Conservation (phyloP, 805 yeast genomes). For the Grigorovia transvaalensis region DNA sequence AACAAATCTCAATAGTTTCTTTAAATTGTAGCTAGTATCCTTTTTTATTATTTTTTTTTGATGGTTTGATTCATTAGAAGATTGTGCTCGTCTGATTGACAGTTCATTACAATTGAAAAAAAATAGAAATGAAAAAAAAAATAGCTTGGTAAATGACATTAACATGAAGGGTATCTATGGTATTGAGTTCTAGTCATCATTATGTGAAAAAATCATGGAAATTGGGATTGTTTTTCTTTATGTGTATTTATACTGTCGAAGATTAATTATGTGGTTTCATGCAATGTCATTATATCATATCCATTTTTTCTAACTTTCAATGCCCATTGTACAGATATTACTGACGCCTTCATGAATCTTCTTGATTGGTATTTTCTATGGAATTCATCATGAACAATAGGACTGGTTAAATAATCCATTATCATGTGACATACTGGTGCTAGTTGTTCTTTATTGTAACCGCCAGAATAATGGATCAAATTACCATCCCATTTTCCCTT, state of each 20-base stretch:
- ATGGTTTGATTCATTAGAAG: background rate
- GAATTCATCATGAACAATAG: slow-evolving; percentile 84
- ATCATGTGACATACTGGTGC: slow-evolving; percentile 63
- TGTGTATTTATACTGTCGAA: too few relatives aligned
- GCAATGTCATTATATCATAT: slow-evolving; percentile 31
- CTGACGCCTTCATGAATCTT: slow-evolving; percentile 77
- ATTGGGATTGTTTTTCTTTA: too few relatives aligned
- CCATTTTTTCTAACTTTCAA: slow-evolving; percentile 38
- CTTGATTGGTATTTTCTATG: slow-evolving; percentile 87
- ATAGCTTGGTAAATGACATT: background rate
- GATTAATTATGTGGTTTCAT: slow-evolving; percentile 14
- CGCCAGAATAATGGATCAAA: slow-evolving; percentile 85
- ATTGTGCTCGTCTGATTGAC: background rate
- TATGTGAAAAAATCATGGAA: background rate
- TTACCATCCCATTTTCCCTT: slow-evolving; percentile 74
- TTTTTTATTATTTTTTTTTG: too few relatives aligned
- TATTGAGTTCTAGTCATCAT: background rate
- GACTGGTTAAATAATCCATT: slow-evolving; percentile 64
- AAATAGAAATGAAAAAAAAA: background rate
- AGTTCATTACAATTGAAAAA: background rate
- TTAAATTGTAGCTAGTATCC: too few relatives aligned
- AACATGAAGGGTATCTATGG: background rate
- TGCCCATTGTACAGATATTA: slow-evolving; percentile 77
- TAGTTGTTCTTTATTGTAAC: slow-evolving; percentile 64
- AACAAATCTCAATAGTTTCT: too few relatives aligned